These are phyloP conservation scores for Tricholoma saponaceum DNA, from an alignment of 768 basidiomycete species.

Conservation along the genomic window DNA sequence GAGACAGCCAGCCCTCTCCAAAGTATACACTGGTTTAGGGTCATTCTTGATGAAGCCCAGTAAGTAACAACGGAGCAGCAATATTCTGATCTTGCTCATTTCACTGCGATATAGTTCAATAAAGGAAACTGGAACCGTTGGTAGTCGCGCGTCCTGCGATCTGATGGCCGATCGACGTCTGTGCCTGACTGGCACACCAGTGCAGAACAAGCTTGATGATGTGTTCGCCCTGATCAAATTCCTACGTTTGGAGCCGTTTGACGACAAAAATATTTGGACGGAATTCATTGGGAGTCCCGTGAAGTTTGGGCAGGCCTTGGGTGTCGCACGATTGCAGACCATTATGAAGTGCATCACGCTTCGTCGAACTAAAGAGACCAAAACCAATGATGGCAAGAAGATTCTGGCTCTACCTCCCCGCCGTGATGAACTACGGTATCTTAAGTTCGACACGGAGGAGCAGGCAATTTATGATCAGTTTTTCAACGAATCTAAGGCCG, in stretches of 20 bases:
- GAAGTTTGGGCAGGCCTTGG: constrained; percentile 86
- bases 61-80: constrained; percentile 40
- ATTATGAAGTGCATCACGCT: constrained; percentile 97
- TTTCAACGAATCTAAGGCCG: constrained; percentile 86
- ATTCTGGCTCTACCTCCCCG: constrained; percentile 89
- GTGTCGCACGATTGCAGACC: constrained; percentile 89
- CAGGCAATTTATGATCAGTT: constrained; percentile 84
- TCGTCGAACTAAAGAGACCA: constrained; percentile 93
- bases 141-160: constrained; percentile 92
- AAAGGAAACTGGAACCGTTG: constrained; percentile 93
- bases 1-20: constrained; percentile 80
- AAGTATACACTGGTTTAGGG: constrained; percentile 93
- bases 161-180: constrained; percentile 89
- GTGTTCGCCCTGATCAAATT: constrained; percentile 97
- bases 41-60: constrained; percentile 95
- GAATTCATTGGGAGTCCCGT: constrained; percentile 91
- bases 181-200: constrained; percentile 96
- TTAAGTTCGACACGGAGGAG: constrained; percentile 82
- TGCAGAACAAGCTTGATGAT: constrained; percentile 99
- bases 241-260: constrained; percentile 84
- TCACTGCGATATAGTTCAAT: constrained; percentile 62
- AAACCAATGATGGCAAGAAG: constrained; percentile 69
- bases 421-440: constrained; percentile 80
- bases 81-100: background rate
- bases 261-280: constrained; percentile 91